Evolutionary conservation across 148 eudicot species (phyloP).

Genomic region (Dysphania ambrosioides): DNA sequence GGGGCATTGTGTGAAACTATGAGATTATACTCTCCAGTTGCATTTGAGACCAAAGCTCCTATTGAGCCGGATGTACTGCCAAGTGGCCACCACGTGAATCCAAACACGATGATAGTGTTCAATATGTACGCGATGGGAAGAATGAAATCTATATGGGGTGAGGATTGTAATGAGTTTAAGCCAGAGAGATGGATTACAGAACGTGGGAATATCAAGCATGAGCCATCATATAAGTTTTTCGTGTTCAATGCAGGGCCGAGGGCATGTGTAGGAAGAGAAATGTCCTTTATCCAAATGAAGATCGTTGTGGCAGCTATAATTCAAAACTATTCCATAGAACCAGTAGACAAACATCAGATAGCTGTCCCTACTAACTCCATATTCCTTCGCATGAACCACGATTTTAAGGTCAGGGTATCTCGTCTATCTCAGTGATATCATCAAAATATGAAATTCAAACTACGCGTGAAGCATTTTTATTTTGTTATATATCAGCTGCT

Average conservation of each 20-base stretch:
- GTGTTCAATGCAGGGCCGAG: conserved; percentile 36
- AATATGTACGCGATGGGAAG: too few species aligned
- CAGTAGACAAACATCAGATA: conserved; percentile 18
- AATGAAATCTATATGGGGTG: conserved; percentile 33
- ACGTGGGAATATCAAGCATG: conserved; percentile 22
- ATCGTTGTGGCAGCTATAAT: conserved; percentile 18
- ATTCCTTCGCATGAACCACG: conserved; percentile 31
- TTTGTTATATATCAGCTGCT: too few species aligned
- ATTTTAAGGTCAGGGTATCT: conserved; percentile 19
- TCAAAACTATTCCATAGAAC: conserved; percentile 20
- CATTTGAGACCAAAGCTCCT: conserved; percentile 18
- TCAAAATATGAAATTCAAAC: too few species aligned
- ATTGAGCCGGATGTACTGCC: conserved; percentile 25
- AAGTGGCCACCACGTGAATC: conserved; percentile 29
- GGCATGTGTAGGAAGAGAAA: conserved; percentile 29
- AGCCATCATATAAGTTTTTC: conserved; percentile 22
- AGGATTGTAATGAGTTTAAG: conserved; percentile 35
- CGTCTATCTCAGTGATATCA: too few species aligned
- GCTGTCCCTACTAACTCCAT: conserved; percentile 29
- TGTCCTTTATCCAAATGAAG: conserved; percentile 32
- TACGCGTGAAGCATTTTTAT: too few species aligned
- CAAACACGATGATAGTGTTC: conserved; percentile 11
- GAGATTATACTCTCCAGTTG: conserved; percentile 32
- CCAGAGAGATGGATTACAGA: conserved; percentile 35
- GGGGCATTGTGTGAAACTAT: conserved; percentile 28